Evolutionary conservation across 2,329 filamentous ascomycete genomes (phyloP), one percentile per base, ranked within the genome.

Genomic region (Aspergillus pseudoglaucus): DNA sequence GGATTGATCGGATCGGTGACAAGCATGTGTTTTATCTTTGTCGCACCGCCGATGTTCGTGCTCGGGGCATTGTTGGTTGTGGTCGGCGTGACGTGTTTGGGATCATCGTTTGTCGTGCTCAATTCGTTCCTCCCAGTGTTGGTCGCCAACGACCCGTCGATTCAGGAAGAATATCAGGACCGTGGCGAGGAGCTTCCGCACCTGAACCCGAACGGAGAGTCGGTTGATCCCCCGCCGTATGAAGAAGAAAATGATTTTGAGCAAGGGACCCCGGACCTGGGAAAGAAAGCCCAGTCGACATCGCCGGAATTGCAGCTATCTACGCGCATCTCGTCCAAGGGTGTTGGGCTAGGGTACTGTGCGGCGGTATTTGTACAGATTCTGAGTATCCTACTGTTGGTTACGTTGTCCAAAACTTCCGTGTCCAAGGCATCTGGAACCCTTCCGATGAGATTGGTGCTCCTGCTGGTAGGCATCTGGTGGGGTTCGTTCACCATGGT

Each of bases 51-150:
- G 20, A 75, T 86, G 1, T 95, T 93, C 60, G 61, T 93, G 2
- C 67, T 95, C 14, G 90, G 86, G 30, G 85, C 88, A 2, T 53
- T 95, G 2, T 75, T 94, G 49, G 90, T 90, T 15, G 86, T 95
- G 51, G 74, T 95, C 38, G 87, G 89, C 15, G 95, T 95, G 60
- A 90, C 87, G 1, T 90, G 87, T 38, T 90, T 95, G 54, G 90
- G 90, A 5, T 88, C 89, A 3, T 94, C 88, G 0, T 95, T 95
- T 62, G 90, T 96, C 3, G 77, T 96, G 4, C 74, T 96, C 22
- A 96, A 96, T 69, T 94, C 90, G 0, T 96, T 95, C 58, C 75
- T 96, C 22, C 90, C 90, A 0, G 75, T 96, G 3, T 77, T 96
- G 2, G 90, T 95, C 47, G 80, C 90, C 40, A 83, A 93, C 59